A percentile compares a stretch with the other conserved stretches of the same genome.
Evolutionary conservation across 2,329 filamentous ascomycete species (phyloP).

Genomic region (Neophaeococcomyces mojaviensis): DNA sequence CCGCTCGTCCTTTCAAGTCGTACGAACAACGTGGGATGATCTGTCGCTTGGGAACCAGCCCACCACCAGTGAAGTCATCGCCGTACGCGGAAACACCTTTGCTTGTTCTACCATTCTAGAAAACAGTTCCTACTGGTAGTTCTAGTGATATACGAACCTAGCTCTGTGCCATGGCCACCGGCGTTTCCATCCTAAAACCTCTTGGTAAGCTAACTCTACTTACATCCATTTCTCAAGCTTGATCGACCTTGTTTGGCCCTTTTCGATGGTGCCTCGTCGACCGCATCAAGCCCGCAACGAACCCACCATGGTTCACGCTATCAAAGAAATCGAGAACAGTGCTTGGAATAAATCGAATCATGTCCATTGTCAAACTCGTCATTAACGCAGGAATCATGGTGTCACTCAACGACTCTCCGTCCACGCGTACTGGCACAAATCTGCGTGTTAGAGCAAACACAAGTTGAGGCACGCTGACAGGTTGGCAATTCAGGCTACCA

Average conservation of each 20-base stretch:
- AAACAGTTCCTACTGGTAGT: neutral
- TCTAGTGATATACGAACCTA: neutral
- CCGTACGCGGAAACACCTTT: neutral
- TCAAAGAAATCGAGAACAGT: too few species aligned
- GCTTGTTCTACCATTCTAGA: neutral
- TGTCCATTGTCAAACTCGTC: too few species aligned
- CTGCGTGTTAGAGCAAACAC: constrained; percentile 24
- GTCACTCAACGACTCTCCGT: too few species aligned
- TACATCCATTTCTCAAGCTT: too few species aligned
- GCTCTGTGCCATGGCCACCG: constrained; percentile 29
- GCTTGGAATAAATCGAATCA: too few species aligned
- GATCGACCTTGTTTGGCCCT: too few species aligned
- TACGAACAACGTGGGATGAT: neutral
- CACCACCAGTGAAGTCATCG: neutral
- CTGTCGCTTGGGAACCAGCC: neutral
- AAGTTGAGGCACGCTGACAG: constrained; percentile 25
- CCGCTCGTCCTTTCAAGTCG: too few species aligned
- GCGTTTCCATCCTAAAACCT: constrained; percentile 38
- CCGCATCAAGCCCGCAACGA: constrained; percentile 1
- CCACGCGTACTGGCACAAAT: too few species aligned
- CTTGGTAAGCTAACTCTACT: constrained; percentile 32
- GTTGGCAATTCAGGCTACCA: constrained; percentile 35
- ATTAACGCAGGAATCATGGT: too few species aligned
- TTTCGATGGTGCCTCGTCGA: constrained; percentile 28
- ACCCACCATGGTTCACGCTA: too few species aligned